Evolutionary conservation across 1,284 basidiomycete species (phyloP).

Genomic region (Ganoderma meredithae): DNA sequence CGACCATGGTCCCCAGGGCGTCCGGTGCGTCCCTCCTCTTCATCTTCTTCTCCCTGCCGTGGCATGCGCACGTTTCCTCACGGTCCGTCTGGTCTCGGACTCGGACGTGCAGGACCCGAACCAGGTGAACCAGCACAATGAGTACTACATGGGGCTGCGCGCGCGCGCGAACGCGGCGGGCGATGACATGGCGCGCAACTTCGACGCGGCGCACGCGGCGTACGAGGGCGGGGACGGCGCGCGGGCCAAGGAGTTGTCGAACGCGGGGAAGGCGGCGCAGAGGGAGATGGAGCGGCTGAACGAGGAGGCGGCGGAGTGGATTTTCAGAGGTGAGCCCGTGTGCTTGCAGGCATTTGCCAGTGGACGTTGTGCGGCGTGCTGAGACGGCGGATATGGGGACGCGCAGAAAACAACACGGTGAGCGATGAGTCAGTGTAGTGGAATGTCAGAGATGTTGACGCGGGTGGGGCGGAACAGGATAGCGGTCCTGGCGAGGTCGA

Average conservation of each 20-base stretch:
- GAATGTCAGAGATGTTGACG: slow-evolving; percentile 4
- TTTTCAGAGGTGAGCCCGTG: slow-evolving; percentile 70
- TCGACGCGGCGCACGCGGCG: slow-evolving; percentile 72
- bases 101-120: slow-evolving; percentile 57
- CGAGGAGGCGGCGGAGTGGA: slow-evolving; percentile 88
- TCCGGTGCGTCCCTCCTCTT: slow-evolving; percentile 20
- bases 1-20: slow-evolving; percentile 31
- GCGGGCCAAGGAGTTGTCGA: slow-evolving; percentile 83
- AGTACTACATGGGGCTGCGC: slow-evolving; percentile 73
- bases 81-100: neutral
- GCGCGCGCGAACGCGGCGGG: slow-evolving; percentile 79
- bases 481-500: slow-evolving; percentile 82
- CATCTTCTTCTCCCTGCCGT: neutral
- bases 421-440: neutral
- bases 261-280: slow-evolving; percentile 87
- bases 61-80: slow-evolving; percentile 2
- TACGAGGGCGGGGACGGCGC: slow-evolving; percentile 79
- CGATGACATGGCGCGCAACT: slow-evolving; percentile 74
- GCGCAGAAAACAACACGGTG: slow-evolving; percentile 5
- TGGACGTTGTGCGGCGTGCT: neutral
- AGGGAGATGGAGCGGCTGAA: slow-evolving; percentile 84
- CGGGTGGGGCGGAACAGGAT: slow-evolving; percentile 51
- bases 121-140: slow-evolving; percentile 73
- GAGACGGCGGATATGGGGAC: neutral
- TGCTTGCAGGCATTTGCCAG: slow-evolving; percentile 2